phyloP scores from a whole-genome alignment of 2,329 filamentous ascomycete genomes.

The Ophiocordyceps camponoti-rufipedis region DNA sequence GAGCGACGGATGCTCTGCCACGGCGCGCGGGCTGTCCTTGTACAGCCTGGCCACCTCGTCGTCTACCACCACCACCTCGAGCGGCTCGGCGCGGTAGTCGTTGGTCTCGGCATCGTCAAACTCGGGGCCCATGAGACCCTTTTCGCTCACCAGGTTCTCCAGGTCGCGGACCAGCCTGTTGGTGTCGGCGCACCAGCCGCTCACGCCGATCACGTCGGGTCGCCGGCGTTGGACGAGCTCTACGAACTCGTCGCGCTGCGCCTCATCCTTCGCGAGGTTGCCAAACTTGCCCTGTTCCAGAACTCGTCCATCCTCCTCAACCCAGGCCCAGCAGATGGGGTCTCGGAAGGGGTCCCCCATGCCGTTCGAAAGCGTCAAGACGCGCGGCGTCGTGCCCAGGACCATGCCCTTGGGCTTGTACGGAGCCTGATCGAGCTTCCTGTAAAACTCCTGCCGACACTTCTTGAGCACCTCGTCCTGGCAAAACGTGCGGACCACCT shows the following conservation, averaged over 20 bases:
- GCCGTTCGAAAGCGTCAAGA: slow-evolving; percentile 75
- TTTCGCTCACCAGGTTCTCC: slow-evolving; percentile 58
- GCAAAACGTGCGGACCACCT: slow-evolving; percentile 81
- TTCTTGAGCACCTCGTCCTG: slow-evolving; percentile 80
- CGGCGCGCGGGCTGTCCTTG: slow-evolving; percentile 70
- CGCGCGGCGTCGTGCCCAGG: slow-evolving; percentile 70
- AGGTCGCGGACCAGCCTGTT: slow-evolving; percentile 69
- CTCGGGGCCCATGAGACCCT: slow-evolving; percentile 60
- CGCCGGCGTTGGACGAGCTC: slow-evolving; percentile 63
- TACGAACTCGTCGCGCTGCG: slow-evolving; percentile 50
- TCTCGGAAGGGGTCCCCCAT: slow-evolving; percentile 57
- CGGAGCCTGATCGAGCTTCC: slow-evolving; percentile 84
- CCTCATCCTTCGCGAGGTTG: slow-evolving; percentile 56
- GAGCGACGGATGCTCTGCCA: slow-evolving; percentile 64
- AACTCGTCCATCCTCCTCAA: slow-evolving; percentile 82
- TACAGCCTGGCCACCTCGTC: slow-evolving; percentile 96
- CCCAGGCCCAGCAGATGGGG: slow-evolving; percentile 76
- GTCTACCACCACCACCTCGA: slow-evolving; percentile 85
- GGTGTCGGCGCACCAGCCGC: slow-evolving; percentile 76
- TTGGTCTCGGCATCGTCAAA: slow-evolving; percentile 65
- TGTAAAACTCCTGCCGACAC: slow-evolving; percentile 76
- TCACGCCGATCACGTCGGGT: slow-evolving; percentile 80
- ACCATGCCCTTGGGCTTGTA: slow-evolving; percentile 91
- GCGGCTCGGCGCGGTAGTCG: slow-evolving; percentile 55
- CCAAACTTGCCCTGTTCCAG: slow-evolving; percentile 76